Base-by-base conservation (phyloP, 148 eudicot species). In the Polygonum aviculare region DNA sequence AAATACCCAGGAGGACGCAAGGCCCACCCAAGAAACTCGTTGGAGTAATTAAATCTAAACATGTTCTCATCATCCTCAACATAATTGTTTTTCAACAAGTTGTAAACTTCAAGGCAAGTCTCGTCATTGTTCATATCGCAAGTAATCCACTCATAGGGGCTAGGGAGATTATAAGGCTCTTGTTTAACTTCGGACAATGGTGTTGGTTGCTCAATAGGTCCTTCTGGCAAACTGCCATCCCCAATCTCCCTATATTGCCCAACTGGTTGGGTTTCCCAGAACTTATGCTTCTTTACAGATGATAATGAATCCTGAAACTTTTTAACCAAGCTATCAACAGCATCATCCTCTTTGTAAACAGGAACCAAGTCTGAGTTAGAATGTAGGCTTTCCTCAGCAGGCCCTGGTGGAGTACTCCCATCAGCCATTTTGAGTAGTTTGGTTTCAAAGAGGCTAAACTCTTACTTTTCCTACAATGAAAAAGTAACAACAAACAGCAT, bases 51-150 rank as follows among this genome's bases (percentile, higher is more conserved):
- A 75, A 93, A 93, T 81, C 97, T 82, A 79, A 90, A 93, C 97
- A 91, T 90, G 77, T 93, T 93, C 72, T 91, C 97, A 75, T 93
- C 98, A 82, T 93, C 98, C 86, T 93, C 98, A 41, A 93, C 94
- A 75, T 93, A 93, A 74, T 93, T 93, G 74, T 89, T 84, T 15
- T 86, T 87, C 72, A 93, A 77, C 35, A 91, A 89, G 72, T 38
- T 85, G 75, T 93, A 93, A 48, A 93, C 97, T 83, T 91, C 97
- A 14, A 36, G 31, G 76, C 98, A 91, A 84, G 90, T 88, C 52
- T 87, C 91, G 7, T 86, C 87, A 5, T 90, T 84, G 35, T 86
- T 91, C 88, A 93, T 88, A 52, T 93, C 97, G 82, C 97, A 93
- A 10, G 98, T 90, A 49, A 88, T 82, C 98, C 98, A 93, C 79